Evolutionary conservation across 495 filamentous ascomycete species (phyloP).

Genomic region (Penicillium bovifimosum): DNA sequence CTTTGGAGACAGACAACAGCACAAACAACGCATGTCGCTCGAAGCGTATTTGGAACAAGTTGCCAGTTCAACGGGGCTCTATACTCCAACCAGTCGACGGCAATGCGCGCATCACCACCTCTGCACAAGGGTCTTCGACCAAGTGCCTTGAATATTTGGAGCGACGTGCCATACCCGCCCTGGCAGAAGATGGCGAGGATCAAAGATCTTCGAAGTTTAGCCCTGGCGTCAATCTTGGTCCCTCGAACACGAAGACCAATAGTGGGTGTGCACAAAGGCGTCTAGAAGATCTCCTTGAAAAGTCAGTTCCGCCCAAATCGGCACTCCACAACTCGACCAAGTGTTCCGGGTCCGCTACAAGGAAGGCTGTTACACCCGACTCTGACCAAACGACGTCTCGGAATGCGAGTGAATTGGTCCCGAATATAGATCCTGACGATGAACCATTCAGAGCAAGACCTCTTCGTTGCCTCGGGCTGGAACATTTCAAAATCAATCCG

Average conservation of each 20-base stretch:
- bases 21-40: neutral
- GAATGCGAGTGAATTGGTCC: neutral
- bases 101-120: constrained; percentile 10
- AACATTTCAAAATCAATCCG: constrained; percentile 84
- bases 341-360: neutral
- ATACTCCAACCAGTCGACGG: constrained; percentile 24
- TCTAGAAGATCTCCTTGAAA: constrained; percentile 35
- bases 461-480: constrained; percentile 45
- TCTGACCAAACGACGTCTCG: neutral
- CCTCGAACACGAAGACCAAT: neutral
- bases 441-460: constrained; percentile 50
- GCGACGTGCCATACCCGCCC: constrained; percentile 20
- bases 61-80: neutral
- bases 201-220: neutral
- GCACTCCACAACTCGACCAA: constrained; percentile 7
- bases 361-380: neutral
- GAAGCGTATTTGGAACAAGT: neutral
- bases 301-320: constrained; percentile 26
- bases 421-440: constrained; percentile 25
- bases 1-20: neutral
- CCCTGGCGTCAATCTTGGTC: neutral
- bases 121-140: neutral
- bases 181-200: constrained; percentile 43
- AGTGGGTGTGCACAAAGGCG: constrained; percentile 15
- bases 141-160: constrained; percentile 11